Base-by-base conservation (phyloP, 495 filamentous ascomycete species). In the Xylaria nigripes region DNA sequence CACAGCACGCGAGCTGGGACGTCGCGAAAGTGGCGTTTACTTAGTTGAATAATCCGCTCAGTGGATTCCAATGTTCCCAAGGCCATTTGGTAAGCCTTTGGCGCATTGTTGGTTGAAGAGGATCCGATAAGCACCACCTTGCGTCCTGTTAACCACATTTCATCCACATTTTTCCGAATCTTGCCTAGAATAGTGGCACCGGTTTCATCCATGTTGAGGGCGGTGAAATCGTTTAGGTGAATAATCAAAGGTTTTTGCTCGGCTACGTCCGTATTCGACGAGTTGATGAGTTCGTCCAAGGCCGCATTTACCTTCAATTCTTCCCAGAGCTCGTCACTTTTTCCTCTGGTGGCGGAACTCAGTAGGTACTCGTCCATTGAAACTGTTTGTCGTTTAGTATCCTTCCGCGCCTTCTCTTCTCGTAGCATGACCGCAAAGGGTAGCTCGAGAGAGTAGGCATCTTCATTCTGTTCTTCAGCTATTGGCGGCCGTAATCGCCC, bases 221-320 rank as follows among this genome's bases (percentile, higher is more conserved):
- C 86, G 23, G 81, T 80, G 61, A 89, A 89, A 63, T 96, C 90
- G 59, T 85, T 81, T 9, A 97, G 68, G 45, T 90, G 85, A 8
- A 98, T 71, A 53, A 96, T 88, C 1, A 77, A 61, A 41, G 61
- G 60, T 36, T 63, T 61, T 9, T 65, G 51, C 25, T 63, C 56
- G 23, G 47, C 34, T 43, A 59, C 49, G 40, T 65, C 63, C n/a
- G 51, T 54, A 36, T 67, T 61, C 6, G 63, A 68, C 12, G 64
- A 60, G 24, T 51, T 50, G 3, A 75, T 49, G 10, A 78, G 51
- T 34, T 68, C 61, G 13, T 75, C 70, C 43, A 78, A 34, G 5
- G 68, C 72, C 6, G 67, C 46, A 15, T 65, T 64, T 22, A 74
- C 52, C 55, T 76, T 73, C 40, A 75, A 45, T 6, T 76, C 72